phyloP scores from a whole-genome alignment of 1,284 basidiomycete genomes.

The Cutaneotrichosporon mucoides region DNA sequence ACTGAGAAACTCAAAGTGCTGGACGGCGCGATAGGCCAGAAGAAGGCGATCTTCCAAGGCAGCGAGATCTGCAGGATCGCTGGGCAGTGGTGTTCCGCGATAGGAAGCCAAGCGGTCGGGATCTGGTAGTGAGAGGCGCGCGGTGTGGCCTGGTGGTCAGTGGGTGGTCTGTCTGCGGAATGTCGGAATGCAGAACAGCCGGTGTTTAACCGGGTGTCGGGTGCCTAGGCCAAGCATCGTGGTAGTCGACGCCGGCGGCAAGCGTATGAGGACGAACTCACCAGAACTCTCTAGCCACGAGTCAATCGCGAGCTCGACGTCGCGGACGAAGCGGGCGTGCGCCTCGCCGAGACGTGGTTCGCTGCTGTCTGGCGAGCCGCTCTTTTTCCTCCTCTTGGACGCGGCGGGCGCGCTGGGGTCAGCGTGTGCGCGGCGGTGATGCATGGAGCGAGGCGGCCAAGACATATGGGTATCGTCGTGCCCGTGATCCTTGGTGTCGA shows the following conservation, averaged over 20 bases:
- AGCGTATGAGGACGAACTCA: slow-evolving; percentile 1
- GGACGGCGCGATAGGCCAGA: slow-evolving; percentile 11
- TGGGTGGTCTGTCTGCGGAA: too few species aligned
- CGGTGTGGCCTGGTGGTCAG: slow-evolving; percentile 15
- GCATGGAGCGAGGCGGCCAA: too few species aligned
- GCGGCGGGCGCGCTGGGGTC: slow-evolving; percentile 16
- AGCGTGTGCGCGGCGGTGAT: too few species aligned
- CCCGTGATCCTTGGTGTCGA: too few species aligned
- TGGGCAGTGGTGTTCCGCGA: slow-evolving; percentile 5
- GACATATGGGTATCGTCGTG: too few species aligned
- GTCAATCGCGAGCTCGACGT: slow-evolving; percentile 20
- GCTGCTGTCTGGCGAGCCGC: slow-evolving; percentile 4
- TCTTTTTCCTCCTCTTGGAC: slow-evolving; percentile 17
- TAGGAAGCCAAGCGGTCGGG: slow-evolving; percentile 5
- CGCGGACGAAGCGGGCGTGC: slow-evolving; percentile 17
- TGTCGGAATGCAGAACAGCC: neutral
- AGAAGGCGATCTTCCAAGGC: slow-evolving; percentile 17
- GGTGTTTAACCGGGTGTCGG: too few species aligned
- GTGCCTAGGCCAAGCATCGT: too few species aligned
- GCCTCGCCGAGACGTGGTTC: slow-evolving; percentile 12
- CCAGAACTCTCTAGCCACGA: slow-evolving; percentile 18
- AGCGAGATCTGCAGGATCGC: slow-evolving; percentile 4
- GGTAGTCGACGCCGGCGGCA: too few species aligned
- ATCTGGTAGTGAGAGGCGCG: slow-evolving; percentile 14
- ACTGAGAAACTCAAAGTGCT: slow-evolving; percentile 18